Conservation (phyloP, 345 rosid genomes). For the Raphanus sativus region DNA sequence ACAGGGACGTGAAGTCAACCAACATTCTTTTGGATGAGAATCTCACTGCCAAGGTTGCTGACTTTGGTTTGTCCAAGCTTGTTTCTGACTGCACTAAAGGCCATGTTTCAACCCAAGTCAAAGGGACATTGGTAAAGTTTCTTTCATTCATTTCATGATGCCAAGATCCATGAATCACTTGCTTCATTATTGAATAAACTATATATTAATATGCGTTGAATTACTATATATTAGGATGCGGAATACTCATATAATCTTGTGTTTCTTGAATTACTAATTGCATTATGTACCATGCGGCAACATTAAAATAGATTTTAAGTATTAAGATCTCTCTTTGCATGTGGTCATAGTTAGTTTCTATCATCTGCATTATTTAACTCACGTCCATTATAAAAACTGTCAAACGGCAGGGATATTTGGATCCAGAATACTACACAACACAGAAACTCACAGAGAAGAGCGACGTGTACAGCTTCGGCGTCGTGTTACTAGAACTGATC, state of each 20-base stretch:
- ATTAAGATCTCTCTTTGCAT: too few species aligned
- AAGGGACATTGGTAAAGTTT: slow-evolving; percentile 85
- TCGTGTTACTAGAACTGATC: slow-evolving; percentile 84
- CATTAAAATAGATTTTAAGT: too few species aligned
- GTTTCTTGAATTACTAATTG: background rate
- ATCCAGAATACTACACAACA: slow-evolving; percentile 97
- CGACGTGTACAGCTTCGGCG: slow-evolving; percentile 92
- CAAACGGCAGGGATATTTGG: slow-evolving; percentile 76
- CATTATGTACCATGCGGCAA: too few species aligned
- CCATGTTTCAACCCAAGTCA: slow-evolving; percentile 98
- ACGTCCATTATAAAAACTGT: background rate
- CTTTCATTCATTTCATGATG: background rate
- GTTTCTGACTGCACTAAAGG: slow-evolving; percentile 90
- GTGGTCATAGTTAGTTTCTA: too few species aligned
- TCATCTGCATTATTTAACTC: background rate
- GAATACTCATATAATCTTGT: background rate
- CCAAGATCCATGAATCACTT: background rate
- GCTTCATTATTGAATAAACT: background rate
- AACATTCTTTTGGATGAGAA: slow-evolving; percentile 86
- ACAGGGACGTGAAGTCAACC: slow-evolving; percentile 85
- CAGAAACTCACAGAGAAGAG: slow-evolving; percentile 94
- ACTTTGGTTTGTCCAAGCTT: slow-evolving; percentile 90
- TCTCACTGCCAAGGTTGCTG: slow-evolving; percentile 87
- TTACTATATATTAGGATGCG: too few species aligned
- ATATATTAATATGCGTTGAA: background rate